phyloP scores from a whole-genome alignment of 2,329 filamentous ascomycete genomes.

The Whalleya microplaca region DNA sequence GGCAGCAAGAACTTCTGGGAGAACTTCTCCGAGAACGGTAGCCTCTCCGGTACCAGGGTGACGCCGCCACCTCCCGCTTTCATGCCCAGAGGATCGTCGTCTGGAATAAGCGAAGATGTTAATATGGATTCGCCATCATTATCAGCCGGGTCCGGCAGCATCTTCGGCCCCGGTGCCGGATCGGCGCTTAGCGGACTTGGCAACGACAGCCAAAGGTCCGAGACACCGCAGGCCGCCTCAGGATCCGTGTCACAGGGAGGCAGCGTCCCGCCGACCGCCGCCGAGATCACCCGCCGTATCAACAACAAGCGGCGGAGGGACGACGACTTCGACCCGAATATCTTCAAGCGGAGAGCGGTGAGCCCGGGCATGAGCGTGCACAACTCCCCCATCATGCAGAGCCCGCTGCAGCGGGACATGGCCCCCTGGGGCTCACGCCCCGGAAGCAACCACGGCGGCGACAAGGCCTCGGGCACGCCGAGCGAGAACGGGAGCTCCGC shows the following conservation, averaged over 20 bases:
- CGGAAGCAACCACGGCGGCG: slow-evolving; percentile 60
- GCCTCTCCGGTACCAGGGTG: slow-evolving; percentile 48
- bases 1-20: slow-evolving; percentile 78
- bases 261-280: slow-evolving; percentile 62
- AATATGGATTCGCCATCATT: slow-evolving; percentile 71
- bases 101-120: slow-evolving; percentile 69
- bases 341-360: slow-evolving; percentile 89
- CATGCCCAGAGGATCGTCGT: slow-evolving; percentile 62
- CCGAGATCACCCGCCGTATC: slow-evolving; percentile 77
- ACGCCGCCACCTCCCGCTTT: slow-evolving; percentile 67
- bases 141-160: slow-evolving; percentile 40
- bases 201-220: slow-evolving; percentile 35
- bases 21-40: slow-evolving; percentile 70
- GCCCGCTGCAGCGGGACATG: slow-evolving; percentile 73
- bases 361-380: slow-evolving; percentile 90
- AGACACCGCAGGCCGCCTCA: slow-evolving; percentile 42
- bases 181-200: slow-evolving; percentile 39
- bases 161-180: slow-evolving; percentile 36
- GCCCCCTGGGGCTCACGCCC: slow-evolving; percentile 74
- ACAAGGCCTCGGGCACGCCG: slow-evolving; percentile 52
- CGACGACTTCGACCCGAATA: slow-evolving; percentile 85
- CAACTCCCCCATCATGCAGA: slow-evolving; percentile 86
- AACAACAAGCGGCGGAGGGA: slow-evolving; percentile 84
- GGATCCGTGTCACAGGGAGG: slow-evolving; percentile 37
- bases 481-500: slow-evolving; percentile 52